Percentiles rank a stretch among this genome's conserved stretches.
Evolutionary conservation across 257 asterid genomes (phyloP).

Genomic region (Solanum medicagineum): DNA sequence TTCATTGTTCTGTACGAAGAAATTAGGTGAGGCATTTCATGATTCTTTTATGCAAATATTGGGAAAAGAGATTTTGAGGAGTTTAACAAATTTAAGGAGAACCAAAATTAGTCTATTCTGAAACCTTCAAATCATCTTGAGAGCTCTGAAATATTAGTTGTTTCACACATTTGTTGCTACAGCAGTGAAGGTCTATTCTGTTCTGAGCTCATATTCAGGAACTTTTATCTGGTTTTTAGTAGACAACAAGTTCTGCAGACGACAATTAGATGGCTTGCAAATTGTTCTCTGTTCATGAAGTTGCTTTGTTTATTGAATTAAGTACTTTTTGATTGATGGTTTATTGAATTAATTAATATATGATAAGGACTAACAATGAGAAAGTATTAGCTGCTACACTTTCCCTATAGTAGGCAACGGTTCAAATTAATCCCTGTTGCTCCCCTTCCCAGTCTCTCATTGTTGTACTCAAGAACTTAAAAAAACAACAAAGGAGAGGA

Average conservation of each 20-base stretch:
- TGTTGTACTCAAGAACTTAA: not conserved
- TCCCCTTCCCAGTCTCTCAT: not conserved
- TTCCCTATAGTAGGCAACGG: not conserved
- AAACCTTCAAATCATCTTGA: not conserved
- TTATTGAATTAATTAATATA: not conserved
- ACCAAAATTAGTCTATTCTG: not conserved
- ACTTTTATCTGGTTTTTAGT: not conserved
- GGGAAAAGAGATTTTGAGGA: not conserved
- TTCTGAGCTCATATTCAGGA: not conserved
- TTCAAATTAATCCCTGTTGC: not conserved
- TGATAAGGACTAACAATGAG: not conserved
- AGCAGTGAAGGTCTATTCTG: not conserved
- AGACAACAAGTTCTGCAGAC: not conserved
- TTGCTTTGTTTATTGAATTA: not conserved
- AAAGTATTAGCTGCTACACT: not conserved
- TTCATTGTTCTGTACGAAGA: not conserved
- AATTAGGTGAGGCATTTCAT: not conserved
- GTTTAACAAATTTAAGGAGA: not conserved
- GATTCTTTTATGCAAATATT: not conserved
- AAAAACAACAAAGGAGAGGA: not conserved
- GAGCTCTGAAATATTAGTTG: not conserved
- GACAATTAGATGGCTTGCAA: not conserved
- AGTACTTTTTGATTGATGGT: not conserved
- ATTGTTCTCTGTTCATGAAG: not conserved
- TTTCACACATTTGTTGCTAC: not conserved